These are phyloP conservation scores for Coccomyxa sp. DNA, from an alignment of 139 green algal genomes.

Conservation along the genomic window DNA sequence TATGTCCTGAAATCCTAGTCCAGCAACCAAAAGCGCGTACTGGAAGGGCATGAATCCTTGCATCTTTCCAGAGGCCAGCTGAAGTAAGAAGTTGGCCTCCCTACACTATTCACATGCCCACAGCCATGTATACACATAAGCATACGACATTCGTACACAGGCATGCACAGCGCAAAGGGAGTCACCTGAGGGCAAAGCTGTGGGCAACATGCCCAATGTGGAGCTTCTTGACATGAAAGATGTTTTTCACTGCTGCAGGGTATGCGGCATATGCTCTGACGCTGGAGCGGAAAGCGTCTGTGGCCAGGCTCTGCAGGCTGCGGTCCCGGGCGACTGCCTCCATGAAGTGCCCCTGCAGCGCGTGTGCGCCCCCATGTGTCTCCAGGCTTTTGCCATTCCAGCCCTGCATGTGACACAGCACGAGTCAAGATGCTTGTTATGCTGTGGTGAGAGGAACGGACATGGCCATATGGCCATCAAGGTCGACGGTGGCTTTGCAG, in stretches of 20 bases:
- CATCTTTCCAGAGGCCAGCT: neutral
- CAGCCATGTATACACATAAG: too few species aligned
- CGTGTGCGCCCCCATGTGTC: constrained; percentile 16
- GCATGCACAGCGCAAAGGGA: neutral
- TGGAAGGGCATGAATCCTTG: neutral
- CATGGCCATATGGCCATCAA: neutral
- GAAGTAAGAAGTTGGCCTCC: neutral
- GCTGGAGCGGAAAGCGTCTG: constrained; percentile 81
- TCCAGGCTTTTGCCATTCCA: neutral
- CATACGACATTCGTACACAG: too few species aligned
- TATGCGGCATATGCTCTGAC: constrained; percentile 76
- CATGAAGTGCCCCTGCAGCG: constrained; percentile 35
- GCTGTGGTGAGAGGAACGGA: too few species aligned
- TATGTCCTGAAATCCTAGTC: neutral
- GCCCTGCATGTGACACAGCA: neutral
- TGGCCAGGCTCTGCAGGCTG: constrained; percentile 41
- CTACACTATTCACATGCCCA: too few species aligned
- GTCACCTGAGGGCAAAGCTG: constrained; percentile 70
- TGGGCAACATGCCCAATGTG: constrained; percentile 93
- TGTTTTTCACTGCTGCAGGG: constrained; percentile 52
- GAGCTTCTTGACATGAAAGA: constrained; percentile 84
- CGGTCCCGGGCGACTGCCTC: constrained; percentile 34
- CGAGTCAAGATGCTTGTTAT: too few species aligned
- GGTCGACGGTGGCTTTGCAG: neutral
- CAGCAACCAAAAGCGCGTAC: neutral